These are phyloP conservation scores for Sphaceloma murrayae DNA, from an alignment of 2,329 filamentous ascomycete species.

Conservation along the genomic window DNA sequence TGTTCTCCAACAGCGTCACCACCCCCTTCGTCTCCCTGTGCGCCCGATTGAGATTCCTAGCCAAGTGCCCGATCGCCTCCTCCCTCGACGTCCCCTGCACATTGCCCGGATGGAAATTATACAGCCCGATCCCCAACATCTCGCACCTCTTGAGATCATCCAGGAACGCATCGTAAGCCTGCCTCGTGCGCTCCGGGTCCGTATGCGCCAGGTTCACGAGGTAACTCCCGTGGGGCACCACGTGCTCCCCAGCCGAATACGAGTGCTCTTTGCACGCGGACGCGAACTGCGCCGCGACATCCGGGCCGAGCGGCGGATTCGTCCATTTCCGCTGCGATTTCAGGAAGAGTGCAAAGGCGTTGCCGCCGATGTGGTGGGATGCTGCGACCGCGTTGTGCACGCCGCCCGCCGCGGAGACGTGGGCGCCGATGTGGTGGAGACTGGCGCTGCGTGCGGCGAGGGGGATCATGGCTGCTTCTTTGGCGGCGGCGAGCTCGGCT, in stretches of 20 bases:
- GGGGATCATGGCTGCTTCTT: constrained; percentile 49
- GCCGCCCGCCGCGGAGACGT: constrained; percentile 83
- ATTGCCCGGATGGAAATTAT: constrained; percentile 95
- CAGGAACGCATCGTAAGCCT: constrained; percentile 77
- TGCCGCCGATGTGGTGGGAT: constrained; percentile 49
- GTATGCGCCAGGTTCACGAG: constrained; percentile 89
- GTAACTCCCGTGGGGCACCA: constrained; percentile 90
- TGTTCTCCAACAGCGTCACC: constrained; percentile 83
- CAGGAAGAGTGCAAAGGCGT: constrained; percentile 88
- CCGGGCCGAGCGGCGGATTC: constrained; percentile 63
- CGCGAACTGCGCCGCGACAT: constrained; percentile 60
- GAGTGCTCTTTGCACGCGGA: constrained; percentile 56
- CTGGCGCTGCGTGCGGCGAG: constrained; percentile 60
- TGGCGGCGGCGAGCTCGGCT: constrained; percentile 47
- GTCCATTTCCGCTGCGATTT: constrained; percentile 96
- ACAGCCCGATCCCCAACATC: constrained; percentile 74
- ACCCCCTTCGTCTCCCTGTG: constrained; percentile 64
- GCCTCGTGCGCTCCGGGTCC: constrained; percentile 67
- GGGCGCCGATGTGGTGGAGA: constrained; percentile 79
- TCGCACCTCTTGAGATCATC: constrained; percentile 85
- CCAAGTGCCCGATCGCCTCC: constrained; percentile 68
- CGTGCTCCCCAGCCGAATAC: constrained; percentile 62
- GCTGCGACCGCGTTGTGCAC: constrained; percentile 73
- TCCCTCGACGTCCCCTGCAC: constrained; percentile 55
- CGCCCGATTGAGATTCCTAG: constrained; percentile 69